A percentile compares a stretch with the other conserved stretches of the same genome.
Evolutionary conservation across 2,329 filamentous ascomycete genomes (phyloP).

Genomic region (Emergomyces pasteurianus): DNA sequence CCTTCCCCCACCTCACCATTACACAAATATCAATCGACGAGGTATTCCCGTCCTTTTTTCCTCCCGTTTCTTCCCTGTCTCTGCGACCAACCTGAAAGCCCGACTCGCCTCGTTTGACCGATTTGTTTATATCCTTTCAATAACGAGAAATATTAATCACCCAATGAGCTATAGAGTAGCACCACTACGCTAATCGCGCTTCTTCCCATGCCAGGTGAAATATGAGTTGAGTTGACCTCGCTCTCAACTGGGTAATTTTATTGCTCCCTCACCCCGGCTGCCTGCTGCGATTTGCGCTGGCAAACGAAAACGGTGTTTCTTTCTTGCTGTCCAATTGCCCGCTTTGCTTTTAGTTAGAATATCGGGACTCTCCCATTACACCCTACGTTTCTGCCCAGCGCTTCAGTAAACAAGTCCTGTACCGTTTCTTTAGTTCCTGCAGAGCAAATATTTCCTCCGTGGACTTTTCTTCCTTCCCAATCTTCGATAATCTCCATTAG

Average conservation of each 20-base stretch:
- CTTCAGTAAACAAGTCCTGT: neutral
- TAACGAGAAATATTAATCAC: conserved; percentile 7
- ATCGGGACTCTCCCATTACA: neutral
- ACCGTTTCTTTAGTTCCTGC: conserved; percentile 5
- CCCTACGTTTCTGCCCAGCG: neutral
- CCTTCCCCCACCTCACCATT: conserved; percentile 14
- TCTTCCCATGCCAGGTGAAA: neutral
- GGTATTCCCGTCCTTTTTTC: neutral
- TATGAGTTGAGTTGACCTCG: conserved; percentile 1
- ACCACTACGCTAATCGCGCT: conserved; percentile 1
- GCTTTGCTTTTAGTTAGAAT: conserved; percentile 5
- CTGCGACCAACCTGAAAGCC: neutral
- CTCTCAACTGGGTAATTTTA: neutral
- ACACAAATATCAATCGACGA: neutral
- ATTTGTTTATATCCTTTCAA: conserved; percentile 20
- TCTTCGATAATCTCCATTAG: conserved; percentile 4
- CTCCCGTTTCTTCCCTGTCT: neutral
- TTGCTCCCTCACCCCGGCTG: conserved; percentile 10
- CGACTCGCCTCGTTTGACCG: conserved; percentile 5
- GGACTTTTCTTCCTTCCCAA: conserved; percentile 8
- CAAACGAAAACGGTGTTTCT: conserved; percentile 25
- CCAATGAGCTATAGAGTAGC: conserved; percentile 1
- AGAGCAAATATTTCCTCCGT: conserved; percentile 2
- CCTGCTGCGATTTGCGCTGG: conserved; percentile 19
- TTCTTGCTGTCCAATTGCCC: conserved; percentile 4